These are phyloP conservation scores for Thermothelomyces thermophilus DNA, from an alignment of 2,329 filamentous ascomycete species.

Conservation along the genomic window DNA sequence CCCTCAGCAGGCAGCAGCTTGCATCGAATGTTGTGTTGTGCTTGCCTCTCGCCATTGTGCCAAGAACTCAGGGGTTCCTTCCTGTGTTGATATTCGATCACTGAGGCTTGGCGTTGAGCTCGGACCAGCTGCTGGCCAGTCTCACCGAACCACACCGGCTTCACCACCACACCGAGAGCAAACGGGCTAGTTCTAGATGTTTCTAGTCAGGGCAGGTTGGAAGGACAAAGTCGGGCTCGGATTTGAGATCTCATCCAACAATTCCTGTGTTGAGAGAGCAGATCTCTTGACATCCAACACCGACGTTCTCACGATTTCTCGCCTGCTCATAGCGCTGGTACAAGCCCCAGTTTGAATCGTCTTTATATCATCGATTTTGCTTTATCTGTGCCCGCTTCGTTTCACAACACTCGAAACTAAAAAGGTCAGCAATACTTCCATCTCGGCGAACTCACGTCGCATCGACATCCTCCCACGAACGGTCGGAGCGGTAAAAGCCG, in stretches of 20 bases:
- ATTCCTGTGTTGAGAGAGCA: no score
- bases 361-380: no score
- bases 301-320: no score
- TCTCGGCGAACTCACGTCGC: no score
- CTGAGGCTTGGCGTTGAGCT: constrained; percentile 7
- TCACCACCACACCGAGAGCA: not conserved
- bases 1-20: no score
- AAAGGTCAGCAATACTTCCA: no score
- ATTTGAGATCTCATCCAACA: not conserved
- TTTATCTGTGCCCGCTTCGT: not conserved
- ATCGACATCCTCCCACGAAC: no score
- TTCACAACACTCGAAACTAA: not conserved
- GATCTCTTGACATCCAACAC: no score
- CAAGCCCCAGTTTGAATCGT: not conserved
- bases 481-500: no score
- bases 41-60: not conserved
- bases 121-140: not conserved
- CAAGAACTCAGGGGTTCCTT: constrained; percentile 7
- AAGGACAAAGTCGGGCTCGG: not conserved
- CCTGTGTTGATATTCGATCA: constrained; percentile 9
- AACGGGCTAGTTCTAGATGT: constrained; percentile 17
- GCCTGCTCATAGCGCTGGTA: no score
- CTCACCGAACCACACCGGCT: constrained; percentile 1
- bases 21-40: no score
- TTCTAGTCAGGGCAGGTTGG: constrained; percentile 12